Evolutionary conservation across 495 filamentous ascomycete genomes (phyloP), one percentile per base, ranked within the genome.

Genomic region (Penicillium longicatenatum): DNA sequence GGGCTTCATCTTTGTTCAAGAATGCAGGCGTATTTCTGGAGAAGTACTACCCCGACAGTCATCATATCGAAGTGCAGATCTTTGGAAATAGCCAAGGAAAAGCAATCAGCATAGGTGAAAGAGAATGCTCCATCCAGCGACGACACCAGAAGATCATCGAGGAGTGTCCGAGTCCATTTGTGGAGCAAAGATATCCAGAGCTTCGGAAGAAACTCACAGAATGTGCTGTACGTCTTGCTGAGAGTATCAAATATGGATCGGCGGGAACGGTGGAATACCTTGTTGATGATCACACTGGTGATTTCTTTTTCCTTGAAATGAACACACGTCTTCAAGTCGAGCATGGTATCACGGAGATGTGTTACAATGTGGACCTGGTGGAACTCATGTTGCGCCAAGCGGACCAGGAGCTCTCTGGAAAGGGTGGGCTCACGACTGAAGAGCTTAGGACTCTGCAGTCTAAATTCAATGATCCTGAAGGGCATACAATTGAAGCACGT

Each of bases 281-380:
- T 3, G 82, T 87, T 11, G 83, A 89, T 60, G 84, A 85, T 52
- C 68, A 74, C 33, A 79, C 77, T 0, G 77, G 75, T 0, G 74
- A 79, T 10, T 86, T 85, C 69, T 89, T 83, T 67, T 89, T 89
- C 58, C 73, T 88, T 5, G 86, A 89, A 62, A 85, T 89, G 82
- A 88, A 88, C 62, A 86, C 86, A 0, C 72, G 86, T 33, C 69
- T 88, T 9, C 86, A 89, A 56, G 86, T 89, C 26, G 86, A 89
- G 67, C 86, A 88, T 66, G 80, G 79, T 14, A 82, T 87, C 50
- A 88, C 86, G 6, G 84, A 89, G 61, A 59, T 83, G 6, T 82
- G 81, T 54, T 83, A 82, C 60, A 74, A 69, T n/a, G 60, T 87
- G 22, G 86, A 88, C 52, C 63, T 88, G 12, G 85, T 88, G 2